phyloP scores from a whole-genome alignment of 2,329 filamentous ascomycete species.

The Epichloe amarillans region DNA sequence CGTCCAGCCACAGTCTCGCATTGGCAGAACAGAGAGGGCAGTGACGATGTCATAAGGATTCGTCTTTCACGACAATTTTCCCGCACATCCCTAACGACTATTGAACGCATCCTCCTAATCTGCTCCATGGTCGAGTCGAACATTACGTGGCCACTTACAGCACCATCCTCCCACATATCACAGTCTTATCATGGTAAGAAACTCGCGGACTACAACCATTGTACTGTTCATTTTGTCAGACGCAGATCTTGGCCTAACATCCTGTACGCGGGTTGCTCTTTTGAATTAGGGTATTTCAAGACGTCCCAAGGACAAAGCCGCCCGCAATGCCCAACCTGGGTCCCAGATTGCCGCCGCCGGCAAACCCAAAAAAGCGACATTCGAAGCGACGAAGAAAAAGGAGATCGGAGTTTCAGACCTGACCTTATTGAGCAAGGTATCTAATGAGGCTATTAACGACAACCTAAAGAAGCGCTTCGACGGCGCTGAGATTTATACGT shows the following conservation, averaged over 20 bases:
- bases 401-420: constrained; percentile 97
- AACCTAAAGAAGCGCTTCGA: constrained; percentile 98
- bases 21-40: not conserved
- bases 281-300: constrained; percentile 23
- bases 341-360: constrained; percentile 25
- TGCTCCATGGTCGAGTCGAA: constrained; percentile 15
- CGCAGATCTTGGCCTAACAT: constrained; percentile 1
- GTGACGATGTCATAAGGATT: not conserved
- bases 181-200: constrained; percentile 21
- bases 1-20: not conserved
- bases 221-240: constrained; percentile 1
- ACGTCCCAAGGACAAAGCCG: constrained; percentile 28
- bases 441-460: constrained; percentile 98
- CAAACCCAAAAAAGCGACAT: constrained; percentile 89
- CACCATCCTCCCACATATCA: constrained; percentile 7
- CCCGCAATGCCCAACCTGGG: constrained; percentile 24
- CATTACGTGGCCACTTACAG: constrained; percentile 1
- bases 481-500: constrained; percentile 96
- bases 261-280: not conserved
- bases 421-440: constrained; percentile 95
- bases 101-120: not conserved
- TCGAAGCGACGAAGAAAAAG: constrained; percentile 96
- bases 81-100: not conserved
- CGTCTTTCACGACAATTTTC: not conserved
- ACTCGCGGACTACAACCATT: constrained; percentile 2